These are phyloP conservation scores for Colletotrichum abscissum DNA, from an alignment of 2,329 filamentous ascomycete genomes.

Conservation along the genomic window DNA sequence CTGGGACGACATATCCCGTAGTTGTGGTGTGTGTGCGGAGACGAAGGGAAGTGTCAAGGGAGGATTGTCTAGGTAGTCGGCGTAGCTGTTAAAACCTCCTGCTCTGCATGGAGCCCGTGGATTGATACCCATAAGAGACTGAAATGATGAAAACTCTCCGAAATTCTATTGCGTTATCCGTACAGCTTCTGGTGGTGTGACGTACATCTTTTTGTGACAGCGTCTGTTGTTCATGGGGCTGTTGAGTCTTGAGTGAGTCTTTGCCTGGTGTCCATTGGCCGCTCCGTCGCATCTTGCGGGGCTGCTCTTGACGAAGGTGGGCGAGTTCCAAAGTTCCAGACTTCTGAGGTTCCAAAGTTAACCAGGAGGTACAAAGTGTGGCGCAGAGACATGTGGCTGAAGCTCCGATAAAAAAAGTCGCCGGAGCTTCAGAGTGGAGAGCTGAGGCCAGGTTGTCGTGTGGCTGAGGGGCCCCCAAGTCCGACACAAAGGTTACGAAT, in stretches of 20 bases:
- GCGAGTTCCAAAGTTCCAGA: background rate
- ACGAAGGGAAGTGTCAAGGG: background rate
- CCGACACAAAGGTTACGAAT: conserved; percentile 13
- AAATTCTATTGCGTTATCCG: background rate
- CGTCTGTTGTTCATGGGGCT: no score
- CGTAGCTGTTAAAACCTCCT: background rate
- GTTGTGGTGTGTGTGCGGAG: background rate
- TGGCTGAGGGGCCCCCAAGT: conserved; percentile 18
- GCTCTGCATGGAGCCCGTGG: background rate
- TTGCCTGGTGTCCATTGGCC: conserved; percentile 14
- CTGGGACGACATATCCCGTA: background rate
- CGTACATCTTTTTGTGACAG: background rate
- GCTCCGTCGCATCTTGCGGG: background rate
- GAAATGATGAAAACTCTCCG: background rate
- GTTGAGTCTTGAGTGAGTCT: conserved; percentile 23
- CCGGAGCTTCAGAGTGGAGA: background rate
- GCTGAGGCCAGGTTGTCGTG: conserved; percentile 4
- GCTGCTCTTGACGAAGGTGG: background rate
- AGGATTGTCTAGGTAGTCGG: background rate
- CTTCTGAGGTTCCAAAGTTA: background rate
- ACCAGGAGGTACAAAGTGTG: background rate
- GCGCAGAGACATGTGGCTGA: conserved; percentile 2
- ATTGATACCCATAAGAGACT: conserved; percentile 29
- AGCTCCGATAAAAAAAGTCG: background rate
- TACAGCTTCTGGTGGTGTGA: background rate